Evolutionary conservation across 495 filamentous ascomycete genomes (phyloP).

Genomic region (Trichoderma reesei): DNA sequence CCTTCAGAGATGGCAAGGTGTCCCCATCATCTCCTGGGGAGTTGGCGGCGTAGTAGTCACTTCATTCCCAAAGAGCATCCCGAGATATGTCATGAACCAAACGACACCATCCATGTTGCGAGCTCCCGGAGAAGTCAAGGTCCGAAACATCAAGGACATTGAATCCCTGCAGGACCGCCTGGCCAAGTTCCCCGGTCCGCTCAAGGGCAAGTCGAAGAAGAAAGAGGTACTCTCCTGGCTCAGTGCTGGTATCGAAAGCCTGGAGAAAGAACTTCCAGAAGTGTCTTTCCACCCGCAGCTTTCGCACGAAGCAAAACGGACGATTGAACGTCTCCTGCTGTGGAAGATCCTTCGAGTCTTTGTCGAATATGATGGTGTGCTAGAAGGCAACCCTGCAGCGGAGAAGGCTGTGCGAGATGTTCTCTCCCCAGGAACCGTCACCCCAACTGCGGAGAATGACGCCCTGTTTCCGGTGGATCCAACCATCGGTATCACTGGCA

Average conservation of each 20-base stretch:
- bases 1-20: constrained; percentile 80
- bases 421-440: constrained; percentile 48
- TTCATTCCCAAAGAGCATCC: constrained; percentile 81
- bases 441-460: constrained; percentile 21
- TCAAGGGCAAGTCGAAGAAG: constrained; percentile 85
- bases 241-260: constrained; percentile 53
- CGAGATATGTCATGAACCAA: constrained; percentile 69
- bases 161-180: constrained; percentile 59
- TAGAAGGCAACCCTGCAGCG: constrained; percentile 67
- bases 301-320: constrained; percentile 49
- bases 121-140: constrained; percentile 73
- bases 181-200: constrained; percentile 78
- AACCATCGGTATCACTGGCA: not conserved
- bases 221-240: constrained; percentile 87
- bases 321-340: constrained; percentile 73
- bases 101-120: constrained; percentile 68
- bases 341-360: constrained; percentile 79
- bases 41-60: constrained; percentile 75
- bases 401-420: constrained; percentile 62
- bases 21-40: constrained; percentile 78
- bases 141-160: constrained; percentile 58
- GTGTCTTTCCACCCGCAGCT: constrained; percentile 33
- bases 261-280: constrained; percentile 54
- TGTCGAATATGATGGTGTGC: constrained; percentile 73
- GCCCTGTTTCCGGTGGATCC: constrained; percentile 14